phyloP scores from a whole-genome alignment of 2,329 filamentous ascomycete species.

The Lachnellula arida region DNA sequence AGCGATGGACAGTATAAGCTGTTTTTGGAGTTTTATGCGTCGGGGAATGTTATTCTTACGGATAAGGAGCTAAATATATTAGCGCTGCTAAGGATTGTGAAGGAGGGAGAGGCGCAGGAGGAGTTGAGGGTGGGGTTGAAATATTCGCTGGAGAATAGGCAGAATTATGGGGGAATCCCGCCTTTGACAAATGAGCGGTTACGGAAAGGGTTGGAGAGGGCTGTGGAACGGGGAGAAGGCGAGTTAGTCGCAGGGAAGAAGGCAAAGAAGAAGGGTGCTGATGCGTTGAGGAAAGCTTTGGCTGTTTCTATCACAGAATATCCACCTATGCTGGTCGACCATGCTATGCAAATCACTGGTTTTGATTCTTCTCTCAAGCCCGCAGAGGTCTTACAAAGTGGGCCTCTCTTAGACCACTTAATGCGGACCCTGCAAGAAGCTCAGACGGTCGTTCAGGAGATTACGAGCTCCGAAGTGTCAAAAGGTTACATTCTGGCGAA shows the following conservation, averaged over 20 bases:
- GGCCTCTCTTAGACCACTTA: constrained; percentile 59
- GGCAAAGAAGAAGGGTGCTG: constrained; percentile 67
- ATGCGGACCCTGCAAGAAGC: constrained; percentile 67
- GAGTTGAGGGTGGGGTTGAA: constrained; percentile 70
- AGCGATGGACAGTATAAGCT: constrained; percentile 85
- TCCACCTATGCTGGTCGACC: constrained; percentile 82
- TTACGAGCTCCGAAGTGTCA: constrained; percentile 60
- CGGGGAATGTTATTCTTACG: constrained; percentile 90
- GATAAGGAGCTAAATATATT: constrained; percentile 80
- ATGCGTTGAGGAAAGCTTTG: constrained; percentile 73
- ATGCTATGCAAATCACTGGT: constrained; percentile 65
- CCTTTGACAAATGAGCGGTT: constrained; percentile 70
- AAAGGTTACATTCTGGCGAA: constrained; percentile 89
- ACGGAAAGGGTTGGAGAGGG: constrained; percentile 61
- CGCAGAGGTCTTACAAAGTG: constrained; percentile 64
- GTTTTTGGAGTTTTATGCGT: constrained; percentile 93
- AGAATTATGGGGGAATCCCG: constrained; percentile 76
- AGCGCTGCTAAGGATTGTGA: constrained; percentile 72
- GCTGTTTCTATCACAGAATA: constrained; percentile 83
- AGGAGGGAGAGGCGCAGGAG: constrained; percentile 79
- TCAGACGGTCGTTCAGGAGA: constrained; percentile 60
- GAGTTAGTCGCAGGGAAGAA: constrained; percentile 54
- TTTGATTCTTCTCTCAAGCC: constrained; percentile 67
- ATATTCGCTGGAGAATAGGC: constrained; percentile 76
- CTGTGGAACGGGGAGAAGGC: constrained; percentile 53